Evolutionary conservation across 2,329 filamentous ascomycete genomes (phyloP), one percentile per base, ranked within the genome.

Genomic region (Aspergillus piperis): DNA sequence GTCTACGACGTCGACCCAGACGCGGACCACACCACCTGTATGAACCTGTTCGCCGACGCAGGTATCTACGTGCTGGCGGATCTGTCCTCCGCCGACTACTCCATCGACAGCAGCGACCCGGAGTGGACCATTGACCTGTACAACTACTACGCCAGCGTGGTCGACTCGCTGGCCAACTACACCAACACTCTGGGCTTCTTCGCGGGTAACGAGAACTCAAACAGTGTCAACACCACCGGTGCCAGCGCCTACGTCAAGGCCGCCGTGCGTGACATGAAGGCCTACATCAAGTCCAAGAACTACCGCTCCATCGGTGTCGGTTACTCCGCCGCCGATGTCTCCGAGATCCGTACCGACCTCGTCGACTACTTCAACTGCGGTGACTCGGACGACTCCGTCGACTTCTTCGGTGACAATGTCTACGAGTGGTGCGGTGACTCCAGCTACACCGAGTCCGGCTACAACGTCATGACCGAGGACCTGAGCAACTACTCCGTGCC

Each of bases 341-440:
- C 87, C 27, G 83, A 86, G 19, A 96, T 96, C 69, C 90, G 94
- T 75, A 82, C 83, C 66, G 82, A 92, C 71, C 88, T 97, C 71
- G 91, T 91, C 65, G 81, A 91, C 74, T 98, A 96, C 85, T 96
- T 98, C 83, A 93, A 96, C 84, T 98, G 94, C 74, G 90, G 91
- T 49, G 60, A 67, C 62, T 77, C 86, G 62, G 80, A 83, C n/a
- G 77, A 79, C 70, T 77, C 90, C 63, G 96, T 97, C 66, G 95
- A 98, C 78, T 98, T 95, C 83, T 98, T 92, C 91, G 94, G 94
- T 61, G 97, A 97, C 88, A 98, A 98, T 83, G 96, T 98, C 80
- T 98, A 98, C 85, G 96, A 92, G 47, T 98, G 94, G 94, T 98
- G 94, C 76, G 94, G 93, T 66, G 77, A 92, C 71, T 96, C 90